Evolutionary conservation across 768 basidiomycete genomes (phyloP), one percentile per base, ranked within the genome.

Genomic region (Cyclocybe aegerita): DNA sequence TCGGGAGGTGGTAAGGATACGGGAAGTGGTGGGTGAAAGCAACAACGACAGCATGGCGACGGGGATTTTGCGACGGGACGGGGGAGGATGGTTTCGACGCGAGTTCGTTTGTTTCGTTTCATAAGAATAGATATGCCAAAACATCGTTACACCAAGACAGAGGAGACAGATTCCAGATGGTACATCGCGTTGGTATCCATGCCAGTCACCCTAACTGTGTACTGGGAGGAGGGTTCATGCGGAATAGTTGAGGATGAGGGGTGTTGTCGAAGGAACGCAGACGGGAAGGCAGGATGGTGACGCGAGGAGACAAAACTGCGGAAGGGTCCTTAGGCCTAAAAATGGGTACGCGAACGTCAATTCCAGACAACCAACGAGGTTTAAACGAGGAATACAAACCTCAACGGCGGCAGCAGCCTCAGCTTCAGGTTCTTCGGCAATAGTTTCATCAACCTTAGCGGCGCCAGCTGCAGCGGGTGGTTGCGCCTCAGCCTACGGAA

Each of bases 381-480:
- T 7, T 15, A 15, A 32, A 33, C 23, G 5, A 31, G 23, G 11
- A 42, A 17, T 14, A 46, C 47, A 36, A 17, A 56, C 58, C 54
- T 53, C 50, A 30, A 46, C 58, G 10, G 60, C 52, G 46, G 61
- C 72, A 5, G 58, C 68, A 39, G 68, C 65, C 54, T 73, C 77
- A 42, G 69, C 70, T 51, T 76, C 75, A 9, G 77, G 75, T 45
- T 83, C 82, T 59, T 85, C 83, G 29, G 69, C 74, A 52, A 86
- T 86, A 14, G 82, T 74, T 51, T 76, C 77, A 15, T 58, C 65
- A 35, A 67, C 66, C 32, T 66, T 55, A 31, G 71, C 69, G 37
- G 60, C 65, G 9, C 67, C 64, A 23, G 64, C 64, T 29, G 73
- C 70, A 48, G 68, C 71, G 11, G 72, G 66, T 50, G 67, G 74